phyloP scores from a whole-genome alignment of 345 rosid genomes.

The Populus alba region DNA sequence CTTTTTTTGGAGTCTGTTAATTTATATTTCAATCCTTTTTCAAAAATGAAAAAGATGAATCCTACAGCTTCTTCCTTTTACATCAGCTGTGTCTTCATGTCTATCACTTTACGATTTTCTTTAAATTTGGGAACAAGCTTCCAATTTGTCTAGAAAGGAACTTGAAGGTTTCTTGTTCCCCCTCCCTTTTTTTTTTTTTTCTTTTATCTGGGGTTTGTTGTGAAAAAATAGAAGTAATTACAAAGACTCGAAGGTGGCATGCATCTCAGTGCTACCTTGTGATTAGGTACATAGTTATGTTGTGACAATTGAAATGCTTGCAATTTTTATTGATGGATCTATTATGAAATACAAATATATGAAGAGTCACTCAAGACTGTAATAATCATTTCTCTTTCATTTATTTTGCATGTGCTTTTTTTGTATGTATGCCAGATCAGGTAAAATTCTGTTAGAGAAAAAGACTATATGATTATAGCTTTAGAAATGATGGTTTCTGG shows the following conservation, averaged over 20 bases:
- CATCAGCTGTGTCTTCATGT: conserved; percentile 26
- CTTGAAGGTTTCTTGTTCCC: conserved; percentile 23
- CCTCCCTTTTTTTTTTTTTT: conserved; percentile 3
- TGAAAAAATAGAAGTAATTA: conserved; percentile 25
- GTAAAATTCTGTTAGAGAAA: background rate
- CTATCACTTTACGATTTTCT: conserved; percentile 17
- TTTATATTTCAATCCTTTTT: conserved; percentile 31
- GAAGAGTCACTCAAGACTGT: conserved; percentile 23
- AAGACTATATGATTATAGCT: background rate
- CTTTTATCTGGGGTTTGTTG: conserved; percentile 31
- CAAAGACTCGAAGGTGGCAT: conserved; percentile 29
- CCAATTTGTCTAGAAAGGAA: conserved; percentile 26
- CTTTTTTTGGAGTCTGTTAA: conserved; percentile 33
- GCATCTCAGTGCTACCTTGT: conserved; percentile 36
- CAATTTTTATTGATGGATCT: conserved; percentile 40
- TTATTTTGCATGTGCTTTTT: background rate
- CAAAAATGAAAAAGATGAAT: conserved; percentile 13
- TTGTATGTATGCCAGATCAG: background rate
- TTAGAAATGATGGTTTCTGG: background rate
- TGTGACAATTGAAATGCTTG: conserved; percentile 40
- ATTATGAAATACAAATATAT: conserved; percentile 31
- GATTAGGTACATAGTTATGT: conserved; percentile 42
- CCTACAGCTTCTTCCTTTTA: conserved; percentile 25
- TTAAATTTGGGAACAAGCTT: conserved; percentile 35
- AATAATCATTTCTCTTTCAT: conserved; percentile 8